phyloP scores from a whole-genome alignment of 202 grass and related monocot species.

The Carex sylvatica region DNA sequence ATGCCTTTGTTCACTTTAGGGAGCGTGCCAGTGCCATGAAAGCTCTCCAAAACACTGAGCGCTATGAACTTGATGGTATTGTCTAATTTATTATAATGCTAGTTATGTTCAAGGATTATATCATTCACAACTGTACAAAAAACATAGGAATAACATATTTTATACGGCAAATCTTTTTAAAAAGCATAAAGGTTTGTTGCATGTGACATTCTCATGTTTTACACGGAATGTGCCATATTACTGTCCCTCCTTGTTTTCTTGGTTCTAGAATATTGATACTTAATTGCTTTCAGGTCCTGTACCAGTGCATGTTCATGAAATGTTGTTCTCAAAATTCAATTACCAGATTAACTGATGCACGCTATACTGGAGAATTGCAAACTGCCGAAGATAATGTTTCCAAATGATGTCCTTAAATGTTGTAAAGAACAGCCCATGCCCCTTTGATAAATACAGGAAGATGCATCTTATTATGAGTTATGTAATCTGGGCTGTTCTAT shows the following conservation, averaged over 20 bases:
- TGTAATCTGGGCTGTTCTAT: background rate
- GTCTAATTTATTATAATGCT: conserved; percentile 17
- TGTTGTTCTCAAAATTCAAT: background rate
- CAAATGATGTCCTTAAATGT: background rate
- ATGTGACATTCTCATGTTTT: background rate
- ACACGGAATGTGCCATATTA: background rate
- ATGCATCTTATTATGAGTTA: background rate
- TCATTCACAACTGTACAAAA: background rate
- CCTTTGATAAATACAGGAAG: background rate
- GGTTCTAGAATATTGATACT: background rate
- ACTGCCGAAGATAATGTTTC: background rate
- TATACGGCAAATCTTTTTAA: background rate
- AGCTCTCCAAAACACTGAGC: conserved; percentile 63
- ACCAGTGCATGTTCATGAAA: background rate
- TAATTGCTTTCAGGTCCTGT: background rate
- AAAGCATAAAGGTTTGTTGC: background rate
- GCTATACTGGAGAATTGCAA: background rate
- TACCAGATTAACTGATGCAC: background rate
- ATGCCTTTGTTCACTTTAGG: conserved; percentile 96
- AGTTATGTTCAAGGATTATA: background rate
- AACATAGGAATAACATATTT: background rate
- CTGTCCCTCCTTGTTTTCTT: background rate
- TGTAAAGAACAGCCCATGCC: background rate
- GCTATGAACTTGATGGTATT: conserved; percentile 82
- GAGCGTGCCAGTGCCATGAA: conserved; percentile 69